phyloP scores from a whole-genome alignment of 441 rosid species.

The Rhodomyrtus psidioides region DNA sequence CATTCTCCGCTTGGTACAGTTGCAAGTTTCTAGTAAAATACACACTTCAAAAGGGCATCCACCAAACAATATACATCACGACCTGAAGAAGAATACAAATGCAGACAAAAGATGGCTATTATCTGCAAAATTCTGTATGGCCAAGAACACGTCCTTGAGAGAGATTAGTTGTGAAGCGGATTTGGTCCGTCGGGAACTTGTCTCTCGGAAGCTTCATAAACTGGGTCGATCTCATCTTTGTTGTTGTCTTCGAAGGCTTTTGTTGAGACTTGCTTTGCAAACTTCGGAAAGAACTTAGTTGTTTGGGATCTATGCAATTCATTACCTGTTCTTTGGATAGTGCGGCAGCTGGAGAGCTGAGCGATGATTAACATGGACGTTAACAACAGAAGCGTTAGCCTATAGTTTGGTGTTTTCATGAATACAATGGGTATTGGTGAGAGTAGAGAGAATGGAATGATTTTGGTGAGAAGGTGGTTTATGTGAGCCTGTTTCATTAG shows the following conservation, averaged over 20 bases:
- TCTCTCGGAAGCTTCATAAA: conserved; percentile 31
- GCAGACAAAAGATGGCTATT: not conserved
- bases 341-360: conserved; percentile 28
- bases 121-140: conserved; percentile 14
- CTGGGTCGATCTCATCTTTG: conserved; percentile 13
- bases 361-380: conserved; percentile 17
- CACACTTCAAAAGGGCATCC: not conserved
- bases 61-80: conserved; percentile 9
- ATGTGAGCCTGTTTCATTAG: not conserved
- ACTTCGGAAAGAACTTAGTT: not conserved
- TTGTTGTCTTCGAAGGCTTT: conserved; percentile 12
- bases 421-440: not conserved
- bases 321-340: conserved; percentile 7
- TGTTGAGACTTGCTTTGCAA: conserved; percentile 24
- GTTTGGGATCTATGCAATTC: conserved; percentile 2
- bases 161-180: conserved; percentile 46
- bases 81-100: not conserved
- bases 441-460: not conserved
- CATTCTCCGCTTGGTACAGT: no score
- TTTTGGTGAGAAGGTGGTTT: not conserved
- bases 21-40: not conserved
- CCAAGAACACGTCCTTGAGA: not conserved
- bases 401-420: conserved; percentile 24
- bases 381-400: conserved; percentile 12
- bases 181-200: conserved; percentile 40